Conservation (phyloP, 768 basidiomycete species). For the Neoboletus brunneissimus region DNA sequence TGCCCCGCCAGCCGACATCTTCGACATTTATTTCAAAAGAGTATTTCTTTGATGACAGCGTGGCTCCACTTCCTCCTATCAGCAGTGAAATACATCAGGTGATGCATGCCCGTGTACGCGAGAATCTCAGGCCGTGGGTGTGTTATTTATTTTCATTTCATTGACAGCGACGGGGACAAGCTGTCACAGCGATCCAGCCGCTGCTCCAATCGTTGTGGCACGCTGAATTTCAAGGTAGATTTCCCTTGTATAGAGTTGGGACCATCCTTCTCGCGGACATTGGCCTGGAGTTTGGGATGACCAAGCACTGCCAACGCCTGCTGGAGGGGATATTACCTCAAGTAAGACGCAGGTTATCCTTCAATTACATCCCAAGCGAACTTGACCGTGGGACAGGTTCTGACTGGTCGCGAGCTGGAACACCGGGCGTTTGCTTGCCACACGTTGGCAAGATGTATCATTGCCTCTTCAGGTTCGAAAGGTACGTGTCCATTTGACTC, state of each 20-base stretch:
- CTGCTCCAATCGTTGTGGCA: conserved; percentile 74
- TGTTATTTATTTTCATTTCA: conserved; percentile 3
- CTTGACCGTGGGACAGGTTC: conserved; percentile 44
- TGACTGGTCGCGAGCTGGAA: conserved; percentile 70
- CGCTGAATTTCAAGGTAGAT: conserved; percentile 72
- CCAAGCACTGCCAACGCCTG: conserved; percentile 58
- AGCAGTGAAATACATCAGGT: conserved; percentile 43
- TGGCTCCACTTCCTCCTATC: conserved; percentile 35
- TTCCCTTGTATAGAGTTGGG: conserved; percentile 63
- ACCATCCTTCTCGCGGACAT: conserved; percentile 75
- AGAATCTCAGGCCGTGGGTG: conserved; percentile 11
- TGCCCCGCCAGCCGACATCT: conserved; percentile 53
- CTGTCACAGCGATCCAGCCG: conserved; percentile 57
- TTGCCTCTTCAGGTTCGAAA: conserved; percentile 50
- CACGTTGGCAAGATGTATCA: conserved; percentile 70
- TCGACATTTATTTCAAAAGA: conserved; percentile 53
- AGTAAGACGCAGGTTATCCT: conserved; percentile 37
- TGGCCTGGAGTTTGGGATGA: conserved; percentile 74
- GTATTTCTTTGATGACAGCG: conserved; percentile 48
- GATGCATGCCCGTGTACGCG: conserved; percentile 40
- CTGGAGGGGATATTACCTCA: conserved; percentile 83
- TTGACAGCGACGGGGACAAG: conserved; percentile 61
- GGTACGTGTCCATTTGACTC: conserved; percentile 34
- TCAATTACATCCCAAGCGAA: not conserved
- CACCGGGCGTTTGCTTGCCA: conserved; percentile 74